Base-by-base conservation (phyloP, 169 alveolate species). In the Cryptosporidium sp. region DNA sequence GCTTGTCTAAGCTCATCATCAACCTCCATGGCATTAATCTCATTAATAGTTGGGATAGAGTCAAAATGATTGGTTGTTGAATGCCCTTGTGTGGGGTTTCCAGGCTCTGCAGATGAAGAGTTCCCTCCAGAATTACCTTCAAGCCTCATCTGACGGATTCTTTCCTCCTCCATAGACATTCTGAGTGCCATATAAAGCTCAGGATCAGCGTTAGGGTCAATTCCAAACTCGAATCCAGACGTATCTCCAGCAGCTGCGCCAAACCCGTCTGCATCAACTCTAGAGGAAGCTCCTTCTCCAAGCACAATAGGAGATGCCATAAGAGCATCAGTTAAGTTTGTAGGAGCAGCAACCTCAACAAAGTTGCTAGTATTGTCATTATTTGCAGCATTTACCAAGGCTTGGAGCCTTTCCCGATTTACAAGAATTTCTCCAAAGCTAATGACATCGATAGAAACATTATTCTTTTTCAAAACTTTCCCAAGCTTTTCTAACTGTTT, bases 391-490 rank as follows among this genome's bases (percentile, higher is more conserved):
- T 94, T 93, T 50, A 94, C 94, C 50, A 97, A 85, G n/a, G 85
- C 93, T 84, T 93, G 92, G 10, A 97, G 92, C 73, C 92, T 93
- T 39, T 89, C 95, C 65, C 94, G 91, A 80, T 96, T 96, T 48
- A 91, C 97, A 37, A 94, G 93, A 41, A 92, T 91, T 69, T 96
- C 94, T 29, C 98, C 98, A 86, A 95, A 96, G 69, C 95, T 94
- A 26, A 97, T 92, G 16, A 96, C 92, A 92, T 97, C 99, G 2
- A 98, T 80, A 23, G 98, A 95, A 1, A 98, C 98, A 75, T 97
- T 97, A 92, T 97, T 96, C 86, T 97, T 97, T 92, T 96, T 97
- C 68, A 98, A 89, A 41, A 93, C 92, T 55, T 96, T 97, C 33
- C 99, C 99, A 8, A 97, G 95, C 41, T 92, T 93, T n/a, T 75